Evolutionary conservation across 148 eudicot species (phyloP).

Genomic region (Rhododendron mucronatum): DNA sequence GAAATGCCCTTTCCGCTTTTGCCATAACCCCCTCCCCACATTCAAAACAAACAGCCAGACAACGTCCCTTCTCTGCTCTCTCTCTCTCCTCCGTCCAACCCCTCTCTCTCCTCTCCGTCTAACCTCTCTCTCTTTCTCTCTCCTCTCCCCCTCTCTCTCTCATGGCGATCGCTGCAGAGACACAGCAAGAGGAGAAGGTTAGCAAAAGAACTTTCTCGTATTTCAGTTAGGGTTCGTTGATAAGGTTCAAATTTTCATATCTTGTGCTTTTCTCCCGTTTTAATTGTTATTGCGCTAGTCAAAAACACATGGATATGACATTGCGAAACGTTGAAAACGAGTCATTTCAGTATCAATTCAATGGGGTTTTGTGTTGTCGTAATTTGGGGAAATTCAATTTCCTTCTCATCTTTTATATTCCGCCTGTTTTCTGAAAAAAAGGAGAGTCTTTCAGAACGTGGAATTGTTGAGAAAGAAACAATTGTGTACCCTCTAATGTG

Average conservation of each 20-base stretch:
- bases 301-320: neutral
- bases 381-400: neutral
- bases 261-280: neutral
- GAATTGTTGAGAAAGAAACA: neutral
- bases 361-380: neutral
- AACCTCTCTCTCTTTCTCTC: neutral
- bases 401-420: neutral
- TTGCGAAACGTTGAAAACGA: neutral
- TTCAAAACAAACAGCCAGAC: neutral
- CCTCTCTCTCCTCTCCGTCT: neutral
- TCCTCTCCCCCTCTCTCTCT: neutral
- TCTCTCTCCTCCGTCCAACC: neutral
- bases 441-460: neutral
- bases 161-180: constrained; percentile 53
- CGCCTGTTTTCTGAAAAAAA: neutral
- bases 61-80: constrained; percentile 1
- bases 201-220: neutral
- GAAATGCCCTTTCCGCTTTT: no score
- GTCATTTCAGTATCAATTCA: neutral
- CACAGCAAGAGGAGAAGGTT: constrained; percentile 44
- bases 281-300: neutral
- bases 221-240: neutral
- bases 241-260: neutral
- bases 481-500: neutral
- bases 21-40: neutral